These are phyloP conservation scores for Umbelopsis sp. DNA, from an alignment of 192 early-diverging fungal genomes.

Conservation along the genomic window DNA sequence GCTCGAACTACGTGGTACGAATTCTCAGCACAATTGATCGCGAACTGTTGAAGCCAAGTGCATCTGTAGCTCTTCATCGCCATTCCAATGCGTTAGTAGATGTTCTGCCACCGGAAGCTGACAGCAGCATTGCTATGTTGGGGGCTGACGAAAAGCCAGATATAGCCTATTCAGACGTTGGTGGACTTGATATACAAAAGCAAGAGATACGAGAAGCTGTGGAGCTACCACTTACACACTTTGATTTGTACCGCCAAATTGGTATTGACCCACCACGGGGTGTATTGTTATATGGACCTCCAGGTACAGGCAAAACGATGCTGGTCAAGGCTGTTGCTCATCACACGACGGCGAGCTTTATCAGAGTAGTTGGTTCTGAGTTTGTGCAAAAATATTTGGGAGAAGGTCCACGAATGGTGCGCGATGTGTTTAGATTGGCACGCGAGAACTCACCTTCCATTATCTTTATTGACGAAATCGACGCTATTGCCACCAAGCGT, in stretches of 20 bases:
- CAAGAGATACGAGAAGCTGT: constrained; percentile 96
- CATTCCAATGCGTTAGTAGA: constrained; percentile 98
- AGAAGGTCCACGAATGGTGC: constrained; percentile 96
- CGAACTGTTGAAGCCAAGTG: constrained; percentile 92
- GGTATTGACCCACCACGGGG: constrained; percentile 99
- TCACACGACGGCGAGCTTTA: constrained; percentile 95
- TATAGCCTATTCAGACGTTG: constrained; percentile 80
- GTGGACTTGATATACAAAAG: constrained; percentile 90
- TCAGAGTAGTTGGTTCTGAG: constrained; percentile 96
- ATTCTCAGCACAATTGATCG: constrained; percentile 97
- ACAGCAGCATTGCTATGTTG: constrained; percentile 89
- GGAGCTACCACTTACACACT: constrained; percentile 96
- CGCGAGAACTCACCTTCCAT: constrained; percentile 97
- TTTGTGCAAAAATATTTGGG: constrained; percentile 99
- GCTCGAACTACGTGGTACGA: constrained; percentile 88
- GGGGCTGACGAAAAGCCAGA: constrained; percentile 80
- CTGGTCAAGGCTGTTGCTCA: constrained; percentile 98
- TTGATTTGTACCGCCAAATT: constrained; percentile 97
- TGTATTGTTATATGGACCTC: constrained; percentile 98
- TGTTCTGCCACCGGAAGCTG: constrained; percentile 94
- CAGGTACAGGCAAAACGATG: constrained; percentile 99
- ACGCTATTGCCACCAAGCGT: constrained; percentile 97
- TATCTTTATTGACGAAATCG: constrained; percentile 99
- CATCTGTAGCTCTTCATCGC: constrained; percentile 93
- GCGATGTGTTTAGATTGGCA: constrained; percentile 96